Evolutionary conservation across 2,329 filamentous ascomycete genomes (phyloP), one percentile per base, ranked within the genome.

Genomic region (Diaporthe sp.): DNA sequence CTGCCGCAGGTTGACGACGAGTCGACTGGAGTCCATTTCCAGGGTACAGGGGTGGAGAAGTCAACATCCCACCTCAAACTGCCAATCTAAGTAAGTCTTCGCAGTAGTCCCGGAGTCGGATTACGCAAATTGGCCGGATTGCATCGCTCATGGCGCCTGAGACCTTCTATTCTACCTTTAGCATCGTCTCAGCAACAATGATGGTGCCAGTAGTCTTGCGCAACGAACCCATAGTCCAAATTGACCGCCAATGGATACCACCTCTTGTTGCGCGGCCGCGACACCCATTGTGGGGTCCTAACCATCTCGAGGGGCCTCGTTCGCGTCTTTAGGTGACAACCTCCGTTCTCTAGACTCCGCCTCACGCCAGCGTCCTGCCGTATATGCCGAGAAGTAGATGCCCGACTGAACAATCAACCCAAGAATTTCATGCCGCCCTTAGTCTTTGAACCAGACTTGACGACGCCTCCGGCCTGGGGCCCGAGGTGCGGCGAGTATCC

Each of bases 381-480:
- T 34, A 19, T 37, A 1, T 37, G 37, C 34, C 55, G 42, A 74
- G 19, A 19, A 34, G 13, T 46, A 58, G 19, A 22, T 58, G 42
- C 13, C n/a, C 31, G 13, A 53, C 42, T 61, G 49, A 31, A 61
- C 34, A 7, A 71, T 87, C 82, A 93, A 74, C 91, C 91, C 62
- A 93, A 83, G 72, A 93, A 82, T 78, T 88, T 90, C 77, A 93
- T 81, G 0, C 91, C 91, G 49, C 91, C 91, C 85, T 92, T 92
- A n/a, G 90, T 93, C 87, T 92, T 93, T 79, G 91, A 89, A 2
- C 91, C 91, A 1, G 90, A 87, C 84, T 93, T 93, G 49, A 87
- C 88, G 37, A 93, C 85, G 22, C 91, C 91, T 25, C 84, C 87
- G 19, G 81, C 82, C 77, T 83, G 82, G 49, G 89, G 87, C 0